Base-by-base conservation (phyloP, 2,329 filamentous ascomycete species). In the Penicillium sumatraense region DNA sequence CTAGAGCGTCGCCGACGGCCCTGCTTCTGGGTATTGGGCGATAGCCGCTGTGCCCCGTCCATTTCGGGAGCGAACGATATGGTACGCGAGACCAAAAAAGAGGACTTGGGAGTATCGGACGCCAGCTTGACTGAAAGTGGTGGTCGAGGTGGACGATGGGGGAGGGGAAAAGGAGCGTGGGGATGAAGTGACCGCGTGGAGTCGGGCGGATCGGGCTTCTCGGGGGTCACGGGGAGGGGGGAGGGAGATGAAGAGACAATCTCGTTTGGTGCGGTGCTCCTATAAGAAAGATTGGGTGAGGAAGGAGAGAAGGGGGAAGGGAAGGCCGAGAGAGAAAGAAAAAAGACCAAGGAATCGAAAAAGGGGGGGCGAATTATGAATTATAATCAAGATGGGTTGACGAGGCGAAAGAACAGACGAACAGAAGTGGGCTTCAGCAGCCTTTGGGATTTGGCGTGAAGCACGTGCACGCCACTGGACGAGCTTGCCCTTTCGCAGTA, bases 1-100 rank as follows among this genome's bases (percentile, higher is more conserved):
- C 93, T 97, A 77, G 95, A 98, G 79, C 95, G 88, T 82, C 95
- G 89, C 83, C 93, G 87, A 77, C 93, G 85, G 65, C 87, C 88
- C 74, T 89, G 86, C 70, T 83, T 83, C 69, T 88, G 84, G 67
- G 72, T 86, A 74, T 75, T 83, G 76, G 85, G 81, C 77, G 79
- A 83, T 78, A 78, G 83, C 81, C 77, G 72, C 52, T 72, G 69
- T 56, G 73, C 73, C 67, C 83, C 87, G 83, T 90, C 89, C 68
- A 87, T 86, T 79, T 89, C 88, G 82, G 88, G 88, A 82, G 92
- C 89, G 84, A 95, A 96, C 77, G 91, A 92, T 83, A 95, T 89
- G 82, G 90, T 91, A 75, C 91, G 90, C 76, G 90, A 89, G 71
- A 96, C 85, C 72, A 96, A 83, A 78, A 95, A 88, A 76, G 93